phyloP scores from a whole-genome alignment of 2,329 filamentous ascomycete genomes.

The Didymella pomorum region DNA sequence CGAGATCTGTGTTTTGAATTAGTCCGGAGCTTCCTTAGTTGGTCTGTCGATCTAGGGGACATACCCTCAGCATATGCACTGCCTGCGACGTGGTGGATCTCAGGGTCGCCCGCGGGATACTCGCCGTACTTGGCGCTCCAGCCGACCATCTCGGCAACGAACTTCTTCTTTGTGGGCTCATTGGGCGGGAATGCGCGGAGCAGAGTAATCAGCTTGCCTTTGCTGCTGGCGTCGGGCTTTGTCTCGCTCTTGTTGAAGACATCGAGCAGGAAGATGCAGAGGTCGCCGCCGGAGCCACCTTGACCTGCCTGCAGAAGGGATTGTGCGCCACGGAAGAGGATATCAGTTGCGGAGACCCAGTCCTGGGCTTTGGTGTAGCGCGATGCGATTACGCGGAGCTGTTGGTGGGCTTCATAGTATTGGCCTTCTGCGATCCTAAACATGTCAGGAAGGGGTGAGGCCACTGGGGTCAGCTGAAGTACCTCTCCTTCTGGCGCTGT shows the following conservation, averaged over 20 bases:
- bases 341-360: constrained; percentile 85
- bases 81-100: constrained; percentile 91
- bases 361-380: constrained; percentile 90
- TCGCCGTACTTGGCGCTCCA: constrained; percentile 90
- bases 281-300: constrained; percentile 88
- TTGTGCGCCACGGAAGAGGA: constrained; percentile 83
- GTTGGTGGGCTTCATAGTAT: constrained; percentile 98
- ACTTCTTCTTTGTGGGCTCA: constrained; percentile 93
- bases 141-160: constrained; percentile 83
- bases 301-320: constrained; percentile 91
- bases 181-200: constrained; percentile 80
- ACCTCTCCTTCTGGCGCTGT: constrained; percentile 80
- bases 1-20: constrained; percentile 67
- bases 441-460: constrained; percentile 2
- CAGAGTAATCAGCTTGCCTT: constrained; percentile 77
- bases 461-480: neutral
- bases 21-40: neutral
- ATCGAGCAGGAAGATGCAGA: constrained; percentile 86
- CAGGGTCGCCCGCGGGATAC: constrained; percentile 89
- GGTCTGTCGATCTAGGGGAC: constrained; percentile 9
- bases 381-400: constrained; percentile 92
- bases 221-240: constrained; percentile 75
- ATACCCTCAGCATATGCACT: constrained; percentile 82
- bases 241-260: constrained; percentile 89
- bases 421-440: constrained; percentile 84